phyloP scores from a whole-genome alignment of 768 basidiomycete genomes.

The Tremella yokohamensis region DNA sequence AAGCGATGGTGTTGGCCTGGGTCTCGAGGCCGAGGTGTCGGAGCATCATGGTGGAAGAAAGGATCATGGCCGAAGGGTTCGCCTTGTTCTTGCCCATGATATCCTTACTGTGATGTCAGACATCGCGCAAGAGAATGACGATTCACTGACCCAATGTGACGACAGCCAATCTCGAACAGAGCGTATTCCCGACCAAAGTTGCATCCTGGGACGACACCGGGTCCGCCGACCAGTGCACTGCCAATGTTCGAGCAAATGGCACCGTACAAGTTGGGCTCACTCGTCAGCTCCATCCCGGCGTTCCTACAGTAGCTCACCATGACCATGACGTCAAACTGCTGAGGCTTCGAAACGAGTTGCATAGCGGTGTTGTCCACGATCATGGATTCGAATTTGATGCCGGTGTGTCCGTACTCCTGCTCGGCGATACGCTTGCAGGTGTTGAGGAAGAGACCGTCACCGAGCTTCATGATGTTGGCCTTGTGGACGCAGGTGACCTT shows the following conservation, averaged over 20 bases:
- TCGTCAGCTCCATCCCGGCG: conserved; percentile 14
- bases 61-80: conserved; percentile 54
- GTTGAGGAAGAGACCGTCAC: conserved; percentile 97
- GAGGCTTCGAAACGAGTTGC: conserved; percentile 94
- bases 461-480: conserved; percentile 99
- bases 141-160: conserved; percentile 52
- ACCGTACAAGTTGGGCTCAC: conserved; percentile 61
- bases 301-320: conserved; percentile 71
- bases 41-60: conserved; percentile 53
- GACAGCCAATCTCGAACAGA: conserved; percentile 96
- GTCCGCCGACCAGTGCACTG: conserved; percentile 95
- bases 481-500: conserved; percentile 99
- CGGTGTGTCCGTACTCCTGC: conserved; percentile 80
- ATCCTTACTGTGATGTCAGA: conserved; percentile 69
- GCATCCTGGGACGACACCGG: conserved; percentile 95
- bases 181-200: conserved; percentile 98
- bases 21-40: conserved; percentile 63
- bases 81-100: conserved; percentile 53
- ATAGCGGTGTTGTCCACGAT: conserved; percentile 99
- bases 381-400: conserved; percentile 94
- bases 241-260: conserved; percentile 98
- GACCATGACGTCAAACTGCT: conserved; percentile 99
- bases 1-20: conserved; percentile 89
- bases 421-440: conserved; percentile 95
- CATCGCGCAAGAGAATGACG: not conserved